phyloP scores from a whole-genome alignment of 2,329 filamentous ascomycete species.

The Trichoderma breve region DNA sequence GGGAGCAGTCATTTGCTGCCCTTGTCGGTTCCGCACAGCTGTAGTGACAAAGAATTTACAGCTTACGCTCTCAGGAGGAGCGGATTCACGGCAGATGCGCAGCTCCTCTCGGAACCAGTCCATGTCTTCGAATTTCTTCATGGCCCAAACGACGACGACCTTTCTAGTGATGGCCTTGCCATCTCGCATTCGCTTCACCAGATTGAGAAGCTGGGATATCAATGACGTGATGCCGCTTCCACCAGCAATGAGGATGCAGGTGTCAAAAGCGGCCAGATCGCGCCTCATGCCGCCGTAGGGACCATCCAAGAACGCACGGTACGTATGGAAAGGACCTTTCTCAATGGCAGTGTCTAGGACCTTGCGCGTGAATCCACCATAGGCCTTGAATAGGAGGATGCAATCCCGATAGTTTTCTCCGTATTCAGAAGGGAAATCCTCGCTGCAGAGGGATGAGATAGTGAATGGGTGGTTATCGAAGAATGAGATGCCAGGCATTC shows the following conservation, averaged over 20 bases:
- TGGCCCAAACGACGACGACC: conserved; percentile 89
- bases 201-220: conserved; percentile 82
- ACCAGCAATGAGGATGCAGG: conserved; percentile 87
- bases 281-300: conserved; percentile 94
- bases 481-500: conserved; percentile 87
- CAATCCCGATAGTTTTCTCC: conserved; percentile 86
- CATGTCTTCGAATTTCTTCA: conserved; percentile 89
- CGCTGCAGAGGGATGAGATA: conserved; percentile 85
- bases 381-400: conserved; percentile 87
- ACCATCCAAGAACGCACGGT: conserved; percentile 87
- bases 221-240: conserved; percentile 93
- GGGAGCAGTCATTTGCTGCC: conserved; percentile 47
- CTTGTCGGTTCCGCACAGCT: conserved; percentile 44
- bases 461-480: conserved; percentile 96
- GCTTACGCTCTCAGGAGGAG: conserved; percentile 81
- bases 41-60: conserved; percentile 95
- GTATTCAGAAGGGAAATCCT: conserved; percentile 90
- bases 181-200: conserved; percentile 96
- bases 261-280: conserved; percentile 87
- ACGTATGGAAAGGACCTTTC: conserved; percentile 87
- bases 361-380: conserved; percentile 82
- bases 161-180: conserved; percentile 89
- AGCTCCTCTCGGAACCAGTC: conserved; percentile 98
- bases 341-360: conserved; percentile 80
- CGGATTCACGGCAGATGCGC: conserved; percentile 84